These are phyloP conservation scores for Solanum chiquidenum DNA, from an alignment of 257 asterid genomes.

Conservation along the genomic window DNA sequence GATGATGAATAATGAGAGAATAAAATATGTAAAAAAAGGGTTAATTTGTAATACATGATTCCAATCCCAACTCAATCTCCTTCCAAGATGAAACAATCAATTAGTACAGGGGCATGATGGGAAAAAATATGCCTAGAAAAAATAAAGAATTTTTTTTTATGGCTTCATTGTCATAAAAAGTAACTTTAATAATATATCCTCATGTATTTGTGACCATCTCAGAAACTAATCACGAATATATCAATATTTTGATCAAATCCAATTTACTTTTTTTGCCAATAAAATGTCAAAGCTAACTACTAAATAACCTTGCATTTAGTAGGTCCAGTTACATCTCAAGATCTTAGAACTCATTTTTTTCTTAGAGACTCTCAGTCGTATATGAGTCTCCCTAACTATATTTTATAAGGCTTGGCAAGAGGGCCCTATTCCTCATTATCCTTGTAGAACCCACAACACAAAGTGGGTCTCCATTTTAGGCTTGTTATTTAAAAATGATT, in stretches of 20 bases:
- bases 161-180: background rate
- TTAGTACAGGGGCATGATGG: background rate
- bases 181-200: background rate
- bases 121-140: background rate
- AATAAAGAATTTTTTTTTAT: background rate
- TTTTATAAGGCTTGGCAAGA: slow-evolving; percentile 4
- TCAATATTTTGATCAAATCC: no score
- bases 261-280: no score
- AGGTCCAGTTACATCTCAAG: slow-evolving; percentile 17
- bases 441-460: slow-evolving; percentile 1
- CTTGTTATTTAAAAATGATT: background rate
- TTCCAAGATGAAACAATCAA: background rate
- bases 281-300: no score
- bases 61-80: background rate
- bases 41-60: background rate
- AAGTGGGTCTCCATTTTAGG: slow-evolving; percentile 15
- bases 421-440: slow-evolving; percentile 18
- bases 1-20: background rate
- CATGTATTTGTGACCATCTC: background rate
- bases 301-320: background rate
- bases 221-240: no score
- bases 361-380: slow-evolving; percentile 5
- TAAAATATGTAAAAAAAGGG: background rate
- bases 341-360: slow-evolving; percentile 4
- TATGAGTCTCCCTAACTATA: background rate